Evolutionary conservation across 208 protist genomes (phyloP), one percentile per base, ranked within the genome.

Genomic region (Leishmania major): DNA sequence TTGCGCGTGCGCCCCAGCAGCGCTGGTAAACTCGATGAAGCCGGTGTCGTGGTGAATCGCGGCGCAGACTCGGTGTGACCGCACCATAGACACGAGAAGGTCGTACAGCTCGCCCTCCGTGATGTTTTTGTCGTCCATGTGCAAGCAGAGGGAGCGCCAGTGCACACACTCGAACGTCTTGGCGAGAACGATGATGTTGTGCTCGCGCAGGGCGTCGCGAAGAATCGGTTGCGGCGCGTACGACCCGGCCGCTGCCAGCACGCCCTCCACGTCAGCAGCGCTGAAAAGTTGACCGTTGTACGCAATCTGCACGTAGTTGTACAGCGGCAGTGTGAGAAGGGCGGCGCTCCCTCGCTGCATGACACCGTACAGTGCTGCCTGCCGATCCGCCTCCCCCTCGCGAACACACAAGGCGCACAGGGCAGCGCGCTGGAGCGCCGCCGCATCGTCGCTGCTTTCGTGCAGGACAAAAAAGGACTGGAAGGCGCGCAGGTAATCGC

Each of bases 1-100:
- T 49, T 40, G 37, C 37, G 47, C 15, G 6, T 67, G 53, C 6
- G 2, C 69, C 3, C 5, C 22, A 2, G 8, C 77, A 11, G 5
- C n/a, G 67, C n/a, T 4, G 71, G 49, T 60, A 47, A 86, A 86
- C 57, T 86, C 82, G 28, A 86, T 79, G 47, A 77, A 86, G 19
- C 82, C 82, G 5, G 82, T 80, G 66, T 86, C 82, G 28, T 86
- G 78, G n/a, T 86, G 77, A 71, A 86, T 86, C 19, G 74, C n/a
- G 1, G 67, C 82, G n/a, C 25, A 6, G n/a, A 86, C 13, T 0
- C 78, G 78, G n/a, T 79, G 72, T n/a, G 43, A 60, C 7, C 22
- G 64, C 53, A 79, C 82, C 82, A 86, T 86, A n/a, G 64, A 69
- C 37, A 82, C 82, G 8, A 86, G 71, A 25, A 86, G 66, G 43